Conservation (phyloP, 1,139 yeast genomes). For the Geotrichum aggregatum region DNA sequence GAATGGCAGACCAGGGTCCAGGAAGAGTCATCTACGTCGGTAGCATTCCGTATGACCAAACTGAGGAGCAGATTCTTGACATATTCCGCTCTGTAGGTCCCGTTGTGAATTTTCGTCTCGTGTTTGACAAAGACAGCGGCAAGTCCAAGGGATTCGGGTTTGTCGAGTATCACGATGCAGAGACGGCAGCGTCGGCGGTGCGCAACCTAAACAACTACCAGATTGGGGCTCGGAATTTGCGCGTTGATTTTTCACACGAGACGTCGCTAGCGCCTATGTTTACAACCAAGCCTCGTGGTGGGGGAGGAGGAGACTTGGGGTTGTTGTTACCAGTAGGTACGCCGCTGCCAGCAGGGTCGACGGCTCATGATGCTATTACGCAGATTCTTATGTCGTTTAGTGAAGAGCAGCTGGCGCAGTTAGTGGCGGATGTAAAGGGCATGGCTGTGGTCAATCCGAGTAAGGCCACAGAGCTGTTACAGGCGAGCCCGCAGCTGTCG, state of each 20-base stretch:
- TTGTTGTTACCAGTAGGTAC: slow-evolving; percentile 32
- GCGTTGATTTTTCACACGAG: slow-evolving; percentile 62
- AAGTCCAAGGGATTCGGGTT: slow-evolving; percentile 89
- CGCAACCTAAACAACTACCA: slow-evolving; percentile 77
- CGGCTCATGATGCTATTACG: slow-evolving; percentile 57
- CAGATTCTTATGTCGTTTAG: slow-evolving; percentile 52
- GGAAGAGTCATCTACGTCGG: slow-evolving; percentile 55
- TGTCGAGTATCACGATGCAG: slow-evolving; percentile 66
- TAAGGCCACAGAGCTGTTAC: slow-evolving; percentile 57
- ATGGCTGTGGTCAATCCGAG: slow-evolving; percentile 61
- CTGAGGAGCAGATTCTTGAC: slow-evolving; percentile 86
- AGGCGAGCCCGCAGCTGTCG: slow-evolving; percentile 74
- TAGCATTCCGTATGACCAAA: slow-evolving; percentile 68
- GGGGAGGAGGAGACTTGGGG: slow-evolving; percentile 26
- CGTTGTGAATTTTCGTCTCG: slow-evolving; percentile 65
- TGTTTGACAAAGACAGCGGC: slow-evolving; percentile 86
- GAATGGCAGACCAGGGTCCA: slow-evolving; percentile 11
- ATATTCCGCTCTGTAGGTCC: slow-evolving; percentile 83
- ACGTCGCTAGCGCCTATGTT: slow-evolving; percentile 22
- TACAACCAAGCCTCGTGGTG: slow-evolving; percentile 10
- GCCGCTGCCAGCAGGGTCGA: slow-evolving; percentile 48
- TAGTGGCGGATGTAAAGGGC: slow-evolving; percentile 59
- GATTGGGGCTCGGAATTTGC: slow-evolving; percentile 65
- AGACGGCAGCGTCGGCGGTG: slow-evolving; percentile 88
- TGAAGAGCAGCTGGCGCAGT: slow-evolving; percentile 48